Base-by-base conservation (phyloP, 129 eudicot species). In the Pittosporum tobira region DNA sequence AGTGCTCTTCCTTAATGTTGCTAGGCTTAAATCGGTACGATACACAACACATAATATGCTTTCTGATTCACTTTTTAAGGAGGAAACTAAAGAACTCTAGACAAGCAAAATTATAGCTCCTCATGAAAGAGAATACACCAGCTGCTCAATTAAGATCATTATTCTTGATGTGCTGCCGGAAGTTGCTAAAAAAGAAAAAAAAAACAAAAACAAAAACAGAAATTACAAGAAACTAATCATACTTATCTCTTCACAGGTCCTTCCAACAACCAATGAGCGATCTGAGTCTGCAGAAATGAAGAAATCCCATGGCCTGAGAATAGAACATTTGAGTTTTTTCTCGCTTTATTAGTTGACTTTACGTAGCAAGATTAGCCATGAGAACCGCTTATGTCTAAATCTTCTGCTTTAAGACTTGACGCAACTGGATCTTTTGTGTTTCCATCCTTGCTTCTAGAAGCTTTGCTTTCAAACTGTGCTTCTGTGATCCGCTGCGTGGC, bases 331-430 rank as follows among this genome's bases (percentile, higher is more conserved):
- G 64, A 23, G 22, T 68, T 59, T 47, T 55, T 52, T 42, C 71
- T 20, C 18, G 19, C 36, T 56, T 66, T 66, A 66, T 54, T 65
- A 53, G 53, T 30, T 31, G 42, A 59, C 16, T 40, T 44, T 20
- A 51, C 42, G 8, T 10, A 21, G 65, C 29, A 19, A 40, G 57
- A 24, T 34, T 23, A 21, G 13, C 53, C 36, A 18, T 12, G 28
- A 31, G 48, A 49, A 51, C 44, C 9, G 18, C 6, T 29, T 29
- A 24, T 21, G 10, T 42, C 63, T 70, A 84, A 34, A 86, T 91
- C 76, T 91, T 83, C 75, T 91, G 98, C 90, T 86, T 87, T 48
- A 91, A 71, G 54, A 91, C 94, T 18, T 86, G 96, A 60, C 95
- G 78, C 75, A 91, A 71, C 71, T 86, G 98, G 63, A 87, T 23